Percentiles rank a stretch among this genome's conserved stretches.
phyloP scores from a whole-genome alignment of 148 eudicot species.

The Nepenthes mirabilis region DNA sequence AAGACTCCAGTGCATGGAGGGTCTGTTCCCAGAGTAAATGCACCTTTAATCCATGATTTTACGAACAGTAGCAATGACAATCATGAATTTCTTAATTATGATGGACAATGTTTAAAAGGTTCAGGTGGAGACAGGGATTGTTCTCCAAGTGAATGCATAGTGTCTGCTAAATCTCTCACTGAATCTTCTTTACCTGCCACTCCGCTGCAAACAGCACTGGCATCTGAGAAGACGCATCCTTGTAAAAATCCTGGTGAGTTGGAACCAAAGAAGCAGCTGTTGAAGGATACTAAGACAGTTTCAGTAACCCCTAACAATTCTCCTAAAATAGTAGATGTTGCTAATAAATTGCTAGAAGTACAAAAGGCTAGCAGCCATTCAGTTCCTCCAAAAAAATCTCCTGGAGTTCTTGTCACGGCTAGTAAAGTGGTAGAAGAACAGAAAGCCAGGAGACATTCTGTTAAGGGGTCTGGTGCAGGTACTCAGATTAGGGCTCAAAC shows the following conservation, averaged over 20 bases:
- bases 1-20: constrained; percentile 83
- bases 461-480: constrained; percentile 23
- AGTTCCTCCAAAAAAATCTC: constrained; percentile 40
- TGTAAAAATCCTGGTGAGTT: constrained; percentile 23
- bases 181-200: constrained; percentile 16
- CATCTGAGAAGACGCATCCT: constrained; percentile 15
- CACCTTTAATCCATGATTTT: constrained; percentile 3
- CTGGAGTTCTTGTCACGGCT: constrained; percentile 2
- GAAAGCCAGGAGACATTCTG: constrained; percentile 17
- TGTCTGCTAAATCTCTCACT: constrained; percentile 12
- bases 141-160: constrained; percentile 15
- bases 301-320: constrained; percentile 35
- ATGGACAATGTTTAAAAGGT: constrained; percentile 19
- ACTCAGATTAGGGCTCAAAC: constrained; percentile 29
- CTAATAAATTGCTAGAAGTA: constrained; percentile 14
- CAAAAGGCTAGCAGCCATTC: constrained; percentile 17
- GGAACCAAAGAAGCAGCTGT: constrained; percentile 18
- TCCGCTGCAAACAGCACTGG: constrained; percentile 24
- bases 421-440: constrained; percentile 15
- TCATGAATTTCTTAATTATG: constrained; percentile 13
- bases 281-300: constrained; percentile 23
- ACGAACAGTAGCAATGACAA: constrained; percentile 10
- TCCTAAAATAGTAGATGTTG: constrained; percentile 21
- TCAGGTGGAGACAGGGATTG: constrained; percentile 12
- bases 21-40: constrained; percentile 20